phyloP scores from a whole-genome alignment of 495 filamentous ascomycete species.

The Echria macrotheca region DNA sequence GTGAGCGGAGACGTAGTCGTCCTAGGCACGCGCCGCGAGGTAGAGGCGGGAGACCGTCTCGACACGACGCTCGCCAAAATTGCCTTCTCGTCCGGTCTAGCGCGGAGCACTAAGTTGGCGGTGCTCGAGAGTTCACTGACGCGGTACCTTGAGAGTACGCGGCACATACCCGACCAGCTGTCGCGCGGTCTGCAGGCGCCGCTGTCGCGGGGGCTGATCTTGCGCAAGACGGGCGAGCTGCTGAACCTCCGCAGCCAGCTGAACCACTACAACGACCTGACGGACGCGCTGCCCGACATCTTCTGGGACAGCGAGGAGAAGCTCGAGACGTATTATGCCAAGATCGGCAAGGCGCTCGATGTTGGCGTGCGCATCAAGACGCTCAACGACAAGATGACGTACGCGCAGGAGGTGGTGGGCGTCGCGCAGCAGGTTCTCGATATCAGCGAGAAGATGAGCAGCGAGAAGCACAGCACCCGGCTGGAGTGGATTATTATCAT shows the following conservation, averaged over 20 bases:
- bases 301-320: slow-evolving; percentile 95
- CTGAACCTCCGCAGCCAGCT: slow-evolving; percentile 84
- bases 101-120: slow-evolving; percentile 91
- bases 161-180: slow-evolving; percentile 68
- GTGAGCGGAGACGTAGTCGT: slow-evolving; percentile 88
- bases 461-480: slow-evolving; percentile 78
- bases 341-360: slow-evolving; percentile 84
- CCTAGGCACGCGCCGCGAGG: slow-evolving; percentile 63
- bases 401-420: slow-evolving; percentile 89
- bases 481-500: slow-evolving; percentile 98
- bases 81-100: slow-evolving; percentile 93
- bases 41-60: slow-evolving; percentile 34
- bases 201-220: slow-evolving; percentile 44
- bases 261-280: slow-evolving; percentile 95
- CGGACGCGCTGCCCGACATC: slow-evolving; percentile 88
- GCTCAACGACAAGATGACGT: slow-evolving; percentile 95
- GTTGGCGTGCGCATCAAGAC: slow-evolving; percentile 88
- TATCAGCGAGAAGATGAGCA: slow-evolving; percentile 83
- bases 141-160: slow-evolving; percentile 78
- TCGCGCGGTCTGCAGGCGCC: slow-evolving; percentile 37
- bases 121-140: slow-evolving; percentile 80
- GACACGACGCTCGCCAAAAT: slow-evolving; percentile 88
- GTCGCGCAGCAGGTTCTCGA: slow-evolving; percentile 87
- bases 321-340: slow-evolving; percentile 88
- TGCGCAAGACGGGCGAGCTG: slow-evolving; percentile 92